Percentiles rank a stretch among this genome's conserved stretches.
Evolutionary conservation across 306 rosid species (phyloP).

Genomic region (Prunus mongolica): DNA sequence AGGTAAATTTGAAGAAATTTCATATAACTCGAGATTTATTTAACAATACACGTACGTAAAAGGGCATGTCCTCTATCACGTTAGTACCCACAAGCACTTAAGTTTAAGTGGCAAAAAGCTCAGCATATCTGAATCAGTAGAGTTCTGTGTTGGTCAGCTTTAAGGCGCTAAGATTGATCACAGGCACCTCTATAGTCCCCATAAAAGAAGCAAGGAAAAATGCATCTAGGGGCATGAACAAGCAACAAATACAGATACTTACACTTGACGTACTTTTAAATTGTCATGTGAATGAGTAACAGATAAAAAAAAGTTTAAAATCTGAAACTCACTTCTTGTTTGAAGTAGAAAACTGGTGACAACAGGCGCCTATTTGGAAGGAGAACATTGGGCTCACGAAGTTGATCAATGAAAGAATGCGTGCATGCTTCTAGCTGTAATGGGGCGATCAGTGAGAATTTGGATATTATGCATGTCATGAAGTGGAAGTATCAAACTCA

Average conservation of each 20-base stretch:
- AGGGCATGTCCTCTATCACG: no score
- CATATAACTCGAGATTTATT: no score
- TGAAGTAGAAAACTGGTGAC: no score
- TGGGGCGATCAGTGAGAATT: conserved; percentile 16
- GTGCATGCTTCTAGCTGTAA: conserved; percentile 90
- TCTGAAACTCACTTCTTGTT: no score
- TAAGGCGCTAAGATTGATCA: no score
- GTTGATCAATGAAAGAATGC: conserved; percentile 88
- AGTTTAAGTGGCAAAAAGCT: background rate
- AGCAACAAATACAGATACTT: no score
- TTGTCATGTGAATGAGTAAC: background rate
- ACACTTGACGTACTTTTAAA: no score
- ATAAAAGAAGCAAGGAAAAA: no score
- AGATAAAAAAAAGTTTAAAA: background rate
- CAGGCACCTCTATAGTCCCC: no score
- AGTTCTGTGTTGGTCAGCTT: background rate
- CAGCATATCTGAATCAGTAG: background rate
- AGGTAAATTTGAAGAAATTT: background rate
- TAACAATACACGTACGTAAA: no score
- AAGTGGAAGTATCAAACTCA: conserved; percentile 1
- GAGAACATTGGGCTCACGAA: conserved; percentile 78
- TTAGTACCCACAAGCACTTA: background rate
- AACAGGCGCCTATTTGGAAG: conserved; percentile 42
- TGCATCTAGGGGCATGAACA: no score
- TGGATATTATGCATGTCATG: background rate